Base-by-base conservation (phyloP, 768 basidiomycete species). In the Paxillus ammoniavirescens region DNA sequence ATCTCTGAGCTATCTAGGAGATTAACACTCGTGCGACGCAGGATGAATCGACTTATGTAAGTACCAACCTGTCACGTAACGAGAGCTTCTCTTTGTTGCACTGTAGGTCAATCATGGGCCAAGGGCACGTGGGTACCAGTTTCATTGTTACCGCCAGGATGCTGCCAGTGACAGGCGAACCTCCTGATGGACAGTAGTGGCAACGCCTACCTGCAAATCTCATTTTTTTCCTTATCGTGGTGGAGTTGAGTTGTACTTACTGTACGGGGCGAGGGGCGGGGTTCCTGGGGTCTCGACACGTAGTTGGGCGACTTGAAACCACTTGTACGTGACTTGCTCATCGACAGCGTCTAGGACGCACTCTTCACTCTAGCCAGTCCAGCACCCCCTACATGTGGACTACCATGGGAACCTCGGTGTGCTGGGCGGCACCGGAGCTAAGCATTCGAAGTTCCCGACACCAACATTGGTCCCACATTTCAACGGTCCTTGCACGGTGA, bases 371-470 rank as follows among this genome's bases (percentile, higher is more conserved):
- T 21, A 1, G 21, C 21, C 21, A 21, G 21, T 21, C 3, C n/a
- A n/a, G n/a, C n/a, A n/a, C n/a, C n/a, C 57, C 60, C 5, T 70
- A 67, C 49, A 42, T 63, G 55, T 64, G 65, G 1, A 67, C 67
- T 7, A 63, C 65, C n/a, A 62, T 79, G 23, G 73, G 74, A 15
- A 77, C 79, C 8, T 76, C 75, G 17, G 67, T 79, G 33, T 71
- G 78, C 1, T 80, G 80, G 77, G 75, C 74, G 5, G 80, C 78
- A 52, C 67, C 77, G 0, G 63, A 73, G 14, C 52, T 81, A 3
- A 21, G 1, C 3, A 0, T 79, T 75, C 52, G 62, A 58, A 7
- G 38, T 65, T 17, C 55, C 53, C 8, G 65, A 72, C 14, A 68
- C 73, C 21, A 42, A 43, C 4, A 65, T 69, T 23, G 40, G 56